Base-by-base conservation (phyloP, 768 basidiomycete species). In the Boletus edulis region DNA sequence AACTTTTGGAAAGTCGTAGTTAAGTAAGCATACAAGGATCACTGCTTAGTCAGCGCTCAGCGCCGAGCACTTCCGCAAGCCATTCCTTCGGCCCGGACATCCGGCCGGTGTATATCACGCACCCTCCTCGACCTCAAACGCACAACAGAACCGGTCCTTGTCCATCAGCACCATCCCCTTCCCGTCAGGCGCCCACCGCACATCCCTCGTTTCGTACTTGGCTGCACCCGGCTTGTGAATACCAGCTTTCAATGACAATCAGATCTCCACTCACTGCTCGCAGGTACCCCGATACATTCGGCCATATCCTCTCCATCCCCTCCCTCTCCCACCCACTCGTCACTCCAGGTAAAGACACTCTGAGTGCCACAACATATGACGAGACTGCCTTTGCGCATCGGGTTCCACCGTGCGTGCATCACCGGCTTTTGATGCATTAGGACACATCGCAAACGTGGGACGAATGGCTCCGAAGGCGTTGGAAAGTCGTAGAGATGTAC, bases 271-370 rank as follows among this genome's bases (percentile, higher is more conserved):
- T 51, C 29, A 81, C 91, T 73, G 89, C 90, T 83, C n/a, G 87
- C 81, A 34, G 94, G 94, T 5, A 97, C 83, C 8, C 91, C 91
- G 34, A 95, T 82, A 62, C 92, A 95, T 69, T 96, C 94, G 3
- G 92, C 91, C 72, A 93, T 87, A 64, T 93, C 92, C 57, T 75
- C 72, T 64, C 83, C 85, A 42, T 80, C 80, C 5, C 77, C 80
- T 6, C 70, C 75, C 43, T 83, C 83, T 29, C 77, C 78, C 15
- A 83, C 71, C 88, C 87, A 91, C 62, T 92, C 90, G 57, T 91
- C 89, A 59, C 86, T 90, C 91, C 91, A 94, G 9, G 78, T 82
- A 68, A 87, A 90, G 22, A 91, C 66, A 51, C 86, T 83, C 52
- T 81, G 80, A 46, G 71, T 79, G 12, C 85, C 86, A 61, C 85